Conservation (phyloP, 192 early-diverging fungal species). For the Obelidium mucronatum region DNA sequence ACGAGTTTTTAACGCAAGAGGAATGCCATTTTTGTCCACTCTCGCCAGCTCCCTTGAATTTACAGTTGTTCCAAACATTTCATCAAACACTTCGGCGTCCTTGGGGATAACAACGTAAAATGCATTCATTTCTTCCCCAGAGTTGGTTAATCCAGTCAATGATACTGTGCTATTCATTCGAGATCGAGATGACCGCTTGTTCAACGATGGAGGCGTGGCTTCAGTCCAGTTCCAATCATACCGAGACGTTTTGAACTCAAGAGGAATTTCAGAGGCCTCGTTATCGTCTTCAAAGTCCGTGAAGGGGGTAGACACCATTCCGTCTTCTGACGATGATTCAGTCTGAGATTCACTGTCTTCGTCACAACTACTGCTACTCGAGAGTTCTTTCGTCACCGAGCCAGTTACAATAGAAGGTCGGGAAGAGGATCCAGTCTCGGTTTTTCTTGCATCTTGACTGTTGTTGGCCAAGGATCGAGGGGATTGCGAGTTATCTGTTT, state of each 20-base stretch:
- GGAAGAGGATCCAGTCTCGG: too few relatives aligned
- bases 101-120: constrained; percentile 36
- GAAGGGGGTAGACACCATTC: too few relatives aligned
- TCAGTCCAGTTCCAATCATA: constrained; percentile 24
- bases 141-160: not conserved
- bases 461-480: too few relatives aligned
- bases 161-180: not conserved
- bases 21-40: constrained; percentile 24
- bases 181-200: not conserved
- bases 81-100: constrained; percentile 32
- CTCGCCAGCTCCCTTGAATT: constrained; percentile 5
- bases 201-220: constrained; percentile 7
- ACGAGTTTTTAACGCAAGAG: not conserved
- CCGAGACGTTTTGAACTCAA: constrained; percentile 17
- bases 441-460: too few relatives aligned
- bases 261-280: not conserved
- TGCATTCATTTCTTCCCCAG: not conserved
- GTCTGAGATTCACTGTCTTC: too few relatives aligned
- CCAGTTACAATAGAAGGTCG: too few relatives aligned
- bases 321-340: too few relatives aligned
- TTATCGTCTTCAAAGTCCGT: constrained; percentile 6
- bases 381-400: too few relatives aligned
- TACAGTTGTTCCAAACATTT: constrained; percentile 1
- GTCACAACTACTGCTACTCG: too few relatives aligned
- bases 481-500: too few relatives aligned